These are phyloP conservation scores for Artemisia annua DNA, from an alignment of 129 eudicot genomes.

Conservation along the genomic window DNA sequence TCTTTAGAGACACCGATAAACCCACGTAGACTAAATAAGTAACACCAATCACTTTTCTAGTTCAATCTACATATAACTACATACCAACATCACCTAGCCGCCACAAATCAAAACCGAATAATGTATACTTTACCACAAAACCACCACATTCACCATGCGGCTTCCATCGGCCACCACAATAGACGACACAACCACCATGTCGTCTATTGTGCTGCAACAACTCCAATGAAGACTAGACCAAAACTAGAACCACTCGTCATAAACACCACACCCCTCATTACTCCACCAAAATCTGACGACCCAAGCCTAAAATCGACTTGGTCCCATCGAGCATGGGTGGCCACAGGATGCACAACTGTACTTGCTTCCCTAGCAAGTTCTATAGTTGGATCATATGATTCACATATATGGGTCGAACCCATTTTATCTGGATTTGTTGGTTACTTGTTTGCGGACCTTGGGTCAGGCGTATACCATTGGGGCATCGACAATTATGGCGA, in stretches of 20 bases:
- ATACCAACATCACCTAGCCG: neutral
- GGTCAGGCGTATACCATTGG: conserved; percentile 97
- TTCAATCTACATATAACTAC: neutral
- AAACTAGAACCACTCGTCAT: conserved; percentile 20
- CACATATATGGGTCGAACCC: conserved; percentile 75
- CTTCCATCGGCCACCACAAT: neutral
- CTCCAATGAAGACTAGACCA: conserved; percentile 35
- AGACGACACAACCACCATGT: conserved; percentile 19
- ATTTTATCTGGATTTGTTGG: conserved; percentile 59
- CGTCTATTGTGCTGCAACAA: conserved; percentile 42
- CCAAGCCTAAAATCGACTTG: conserved; percentile 71
- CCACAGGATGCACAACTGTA: conserved; percentile 78
- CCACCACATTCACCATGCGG: conserved; percentile 35
- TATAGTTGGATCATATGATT: conserved; percentile 27
- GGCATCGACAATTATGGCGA: conserved; percentile 87
- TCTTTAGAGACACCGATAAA: conserved; percentile 24
- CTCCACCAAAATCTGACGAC: conserved; percentile 35
- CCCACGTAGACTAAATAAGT: conserved; percentile 32
- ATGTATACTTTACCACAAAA: conserved; percentile 58
- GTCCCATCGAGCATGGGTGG: conserved; percentile 88
- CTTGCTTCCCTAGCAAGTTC: conserved; percentile 60
- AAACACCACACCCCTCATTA: conserved; percentile 18
- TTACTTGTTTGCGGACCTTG: conserved; percentile 86
- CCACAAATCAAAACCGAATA: conserved; percentile 4
- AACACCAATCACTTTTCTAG: conserved; percentile 7